Evolutionary conservation across 2,329 filamentous ascomycete species (phyloP).

Genomic region (Aspergillus caelatus): DNA sequence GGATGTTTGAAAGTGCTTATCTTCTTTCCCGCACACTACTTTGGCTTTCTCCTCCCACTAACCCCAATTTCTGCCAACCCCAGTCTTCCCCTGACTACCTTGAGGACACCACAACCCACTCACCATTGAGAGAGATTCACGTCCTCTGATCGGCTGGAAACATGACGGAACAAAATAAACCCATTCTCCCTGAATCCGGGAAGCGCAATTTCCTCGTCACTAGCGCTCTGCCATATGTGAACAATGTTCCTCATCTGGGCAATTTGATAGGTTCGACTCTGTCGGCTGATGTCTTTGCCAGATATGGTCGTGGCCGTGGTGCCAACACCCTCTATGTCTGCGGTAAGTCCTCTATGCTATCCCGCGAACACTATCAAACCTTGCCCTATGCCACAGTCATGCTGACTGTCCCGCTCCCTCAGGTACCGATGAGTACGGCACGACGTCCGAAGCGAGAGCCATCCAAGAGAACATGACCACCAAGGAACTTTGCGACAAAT

Average conservation of each 20-base stretch:
- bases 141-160: constrained; percentile 30
- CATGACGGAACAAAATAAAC: constrained; percentile 28
- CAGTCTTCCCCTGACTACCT: neutral
- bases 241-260: constrained; percentile 79
- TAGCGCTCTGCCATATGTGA: constrained; percentile 85
- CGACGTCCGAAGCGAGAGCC: constrained; percentile 93
- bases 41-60: neutral
- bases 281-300: constrained; percentile 81
- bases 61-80: neutral
- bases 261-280: constrained; percentile 88
- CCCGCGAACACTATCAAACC: neutral
- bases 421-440: constrained; percentile 82
- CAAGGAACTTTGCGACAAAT: constrained; percentile 85
- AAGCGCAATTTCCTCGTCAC: constrained; percentile 90
- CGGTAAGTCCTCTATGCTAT: constrained; percentile 52
- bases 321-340: constrained; percentile 83
- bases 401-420: neutral
- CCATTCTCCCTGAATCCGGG: constrained; percentile 65
- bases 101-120: neutral
- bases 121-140: constrained; percentile 6
- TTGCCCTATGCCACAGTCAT: neutral
- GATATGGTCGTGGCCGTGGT: constrained; percentile 63
- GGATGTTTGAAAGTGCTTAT: neutral
- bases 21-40: neutral
- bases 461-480: constrained; percentile 84